These are phyloP conservation scores for Globisporangium carolinianum DNA, from an alignment of 352 stramenopile species.

Conservation along the genomic window DNA sequence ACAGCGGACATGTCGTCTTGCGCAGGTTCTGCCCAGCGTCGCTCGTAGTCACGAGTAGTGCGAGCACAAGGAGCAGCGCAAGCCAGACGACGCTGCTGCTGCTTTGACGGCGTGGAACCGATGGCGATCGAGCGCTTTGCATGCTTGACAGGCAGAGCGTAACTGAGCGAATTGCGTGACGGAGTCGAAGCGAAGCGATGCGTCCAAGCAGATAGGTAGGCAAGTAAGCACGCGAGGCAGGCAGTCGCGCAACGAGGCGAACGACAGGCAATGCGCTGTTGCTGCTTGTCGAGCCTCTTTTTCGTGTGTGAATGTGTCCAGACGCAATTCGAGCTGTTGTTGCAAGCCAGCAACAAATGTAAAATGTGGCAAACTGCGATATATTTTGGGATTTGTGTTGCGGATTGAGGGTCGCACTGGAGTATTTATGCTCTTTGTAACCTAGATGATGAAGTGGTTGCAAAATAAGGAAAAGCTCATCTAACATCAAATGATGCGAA, in stretches of 20 bases:
- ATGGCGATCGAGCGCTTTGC: neutral
- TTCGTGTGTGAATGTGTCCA: no score
- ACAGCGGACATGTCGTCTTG: slow-evolving; percentile 36
- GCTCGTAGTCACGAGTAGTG: slow-evolving; percentile 15
- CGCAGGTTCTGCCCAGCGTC: slow-evolving; percentile 44
- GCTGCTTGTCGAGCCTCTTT: no score
- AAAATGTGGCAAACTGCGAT: neutral
- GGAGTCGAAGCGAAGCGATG: neutral
- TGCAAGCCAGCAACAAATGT: no score
- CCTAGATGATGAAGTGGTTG: no score
- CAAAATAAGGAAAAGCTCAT: no score
- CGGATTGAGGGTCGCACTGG: neutral
- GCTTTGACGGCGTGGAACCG: neutral
- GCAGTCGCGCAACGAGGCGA: neutral
- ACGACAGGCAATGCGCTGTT: no score
- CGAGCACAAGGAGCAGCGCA: slow-evolving; percentile 17
- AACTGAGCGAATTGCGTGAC: neutral
- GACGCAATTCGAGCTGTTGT: no score
- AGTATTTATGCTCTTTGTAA: neutral
- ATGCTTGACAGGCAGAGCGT: neutral
- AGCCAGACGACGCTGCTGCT: neutral
- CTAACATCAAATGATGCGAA: neutral
- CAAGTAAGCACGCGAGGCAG: neutral
- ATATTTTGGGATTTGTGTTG: neutral
- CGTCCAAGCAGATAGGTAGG: no score